Conservation (phyloP, 192 early-diverging fungal species). For the Gigaspora rosea region DNA sequence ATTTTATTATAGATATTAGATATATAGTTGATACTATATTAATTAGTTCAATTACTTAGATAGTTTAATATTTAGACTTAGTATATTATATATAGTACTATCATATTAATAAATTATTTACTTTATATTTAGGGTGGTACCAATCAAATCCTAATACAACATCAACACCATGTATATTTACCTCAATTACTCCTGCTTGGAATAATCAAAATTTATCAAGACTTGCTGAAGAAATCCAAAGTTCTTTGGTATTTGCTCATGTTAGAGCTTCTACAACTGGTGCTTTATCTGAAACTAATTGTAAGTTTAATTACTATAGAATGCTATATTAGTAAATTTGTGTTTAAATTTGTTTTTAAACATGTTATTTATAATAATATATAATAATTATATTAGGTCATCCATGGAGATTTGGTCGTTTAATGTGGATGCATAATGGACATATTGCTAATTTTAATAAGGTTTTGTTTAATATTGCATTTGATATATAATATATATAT, state of each 20-base stretch:
- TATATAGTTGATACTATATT: too few relatives aligned
- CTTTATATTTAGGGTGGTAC: slow-evolving; percentile 55
- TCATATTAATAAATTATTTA: not conserved
- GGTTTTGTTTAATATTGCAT: slow-evolving; percentile 33
- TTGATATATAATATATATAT: not conserved
- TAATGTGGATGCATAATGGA: slow-evolving; percentile 88
- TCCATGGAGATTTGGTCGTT: slow-evolving; percentile 65
- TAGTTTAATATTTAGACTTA: too few relatives aligned
- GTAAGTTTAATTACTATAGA: slow-evolving; percentile 37
- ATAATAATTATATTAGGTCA: slow-evolving; percentile 39
- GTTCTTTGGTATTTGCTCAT: slow-evolving; percentile 75
- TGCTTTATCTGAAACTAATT: slow-evolving; percentile 75
- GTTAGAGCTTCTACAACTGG: slow-evolving; percentile 76
- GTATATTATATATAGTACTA: too few relatives aligned
- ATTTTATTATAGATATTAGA: too few relatives aligned
- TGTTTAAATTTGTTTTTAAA: not conserved
- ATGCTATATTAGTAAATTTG: not conserved
- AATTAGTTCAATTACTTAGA: too few relatives aligned
- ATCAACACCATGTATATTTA: slow-evolving; percentile 75
- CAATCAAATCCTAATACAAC: slow-evolving; percentile 58
- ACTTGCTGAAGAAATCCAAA: slow-evolving; percentile 75
- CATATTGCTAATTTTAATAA: slow-evolving; percentile 64
- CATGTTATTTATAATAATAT: not conserved
- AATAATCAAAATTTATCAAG: slow-evolving; percentile 76
- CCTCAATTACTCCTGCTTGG: slow-evolving; percentile 81